Evolutionary conservation across 176 grass and related monocot genomes (phyloP), one percentile per base, ranked within the genome.

Genomic region (Triticum aestivum): DNA sequence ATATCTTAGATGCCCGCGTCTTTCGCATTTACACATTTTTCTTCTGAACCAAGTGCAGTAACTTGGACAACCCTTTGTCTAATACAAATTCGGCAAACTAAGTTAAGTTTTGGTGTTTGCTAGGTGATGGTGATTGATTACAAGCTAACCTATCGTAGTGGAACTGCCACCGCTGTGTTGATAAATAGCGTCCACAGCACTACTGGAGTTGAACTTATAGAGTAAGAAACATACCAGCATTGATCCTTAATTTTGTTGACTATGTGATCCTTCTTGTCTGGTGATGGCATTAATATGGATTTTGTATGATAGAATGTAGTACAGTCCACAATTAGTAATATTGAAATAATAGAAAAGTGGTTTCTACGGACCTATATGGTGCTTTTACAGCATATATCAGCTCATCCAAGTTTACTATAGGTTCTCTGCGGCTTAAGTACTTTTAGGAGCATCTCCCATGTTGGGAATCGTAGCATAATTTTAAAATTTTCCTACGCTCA

Each of bases 91-190:
- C 38, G 38, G 38, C 38, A 39, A 39, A 39, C 10, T 64, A 24
- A 65, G 15, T 5, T 75, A 12, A 58, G 24, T 67, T 67, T 85
- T 78, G 24, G 5, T 82, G 74, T 54, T 69, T 42, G 24, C 37
- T 52, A 92, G 87, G 82, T 92, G 52, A 89, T 92, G 91, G 88
- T 89, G 27, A 89, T 92, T 42, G 87, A 87, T 80, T 92, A 92
- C 80, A 89, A 92, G 75, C 51, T 89, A 75, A 84, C 82, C 10
- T 92, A 81, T 65, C 87, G 84, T 9, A 89, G 87, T 56, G 87
- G 84, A 18, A 92, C 80, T 64, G 87, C 87, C 24, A 84, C 84
- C 0, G 75, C 87, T 10, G 80, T 80, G 75, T 79, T 92, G 47
- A 89, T 92, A 67, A 92, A 92, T 84, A 89, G 91, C 69, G 80